Percentiles rank a stretch among this genome's conserved stretches.
phyloP scores from a whole-genome alignment of 306 rosid genomes.

The Inga leiocalycina region DNA sequence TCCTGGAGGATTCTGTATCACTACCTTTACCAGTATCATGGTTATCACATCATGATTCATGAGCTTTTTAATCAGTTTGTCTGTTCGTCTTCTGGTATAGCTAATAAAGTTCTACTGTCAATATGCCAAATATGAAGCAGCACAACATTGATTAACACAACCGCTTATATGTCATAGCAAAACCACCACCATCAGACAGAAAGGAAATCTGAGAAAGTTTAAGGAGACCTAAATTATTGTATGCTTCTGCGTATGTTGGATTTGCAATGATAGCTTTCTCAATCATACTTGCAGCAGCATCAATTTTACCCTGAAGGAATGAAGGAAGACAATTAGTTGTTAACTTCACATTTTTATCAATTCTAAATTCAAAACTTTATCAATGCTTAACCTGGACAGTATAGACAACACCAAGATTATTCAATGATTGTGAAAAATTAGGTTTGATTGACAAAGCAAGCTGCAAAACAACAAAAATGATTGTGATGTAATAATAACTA shows the following conservation, averaged over 20 bases:
- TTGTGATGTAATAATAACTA: constrained; percentile 10
- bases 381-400: constrained; percentile 83
- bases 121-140: constrained; percentile 26
- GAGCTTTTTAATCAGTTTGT: constrained; percentile 1
- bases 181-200: neutral
- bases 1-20: too few relatives aligned
- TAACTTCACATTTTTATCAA: constrained; percentile 22
- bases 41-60: constrained; percentile 13
- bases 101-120: neutral
- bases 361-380: constrained; percentile 32
- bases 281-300: constrained; percentile 97
- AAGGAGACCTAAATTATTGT: constrained; percentile 84
- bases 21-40: constrained; percentile 13
- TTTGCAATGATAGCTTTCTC: constrained; percentile 97
- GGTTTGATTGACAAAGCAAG: constrained; percentile 92
- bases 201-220: neutral
- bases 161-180: neutral
- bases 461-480: constrained; percentile 49
- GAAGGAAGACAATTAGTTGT: constrained; percentile 33
- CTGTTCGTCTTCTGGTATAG: neutral
- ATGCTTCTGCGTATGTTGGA: constrained; percentile 98
- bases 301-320: constrained; percentile 92
- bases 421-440: constrained; percentile 93
- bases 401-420: constrained; percentile 98
- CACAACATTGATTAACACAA: constrained; percentile 20